Percentiles rank a stretch among this genome's conserved stretches.
Evolutionary conservation across 495 filamentous ascomycete species (phyloP).

Genomic region (Immersiella caudata): DNA sequence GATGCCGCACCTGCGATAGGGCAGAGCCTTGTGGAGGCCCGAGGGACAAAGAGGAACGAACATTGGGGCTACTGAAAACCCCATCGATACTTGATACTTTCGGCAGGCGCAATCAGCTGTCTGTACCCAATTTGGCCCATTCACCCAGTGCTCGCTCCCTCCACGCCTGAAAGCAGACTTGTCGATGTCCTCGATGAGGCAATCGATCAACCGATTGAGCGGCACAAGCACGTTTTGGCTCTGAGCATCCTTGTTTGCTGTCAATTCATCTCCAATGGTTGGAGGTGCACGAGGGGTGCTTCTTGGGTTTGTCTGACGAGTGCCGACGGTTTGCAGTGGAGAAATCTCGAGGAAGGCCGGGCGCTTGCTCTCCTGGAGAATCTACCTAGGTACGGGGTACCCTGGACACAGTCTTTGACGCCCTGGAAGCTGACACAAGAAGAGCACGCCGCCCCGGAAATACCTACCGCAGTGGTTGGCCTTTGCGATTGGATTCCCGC

Average conservation of each 20-base stretch:
- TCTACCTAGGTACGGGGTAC: too few relatives aligned
- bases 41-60: background rate
- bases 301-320: background rate
- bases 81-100: background rate
- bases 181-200: background rate
- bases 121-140: background rate
- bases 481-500: background rate
- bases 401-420: background rate
- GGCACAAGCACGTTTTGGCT: background rate
- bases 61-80: background rate
- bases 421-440: background rate
- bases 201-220: background rate
- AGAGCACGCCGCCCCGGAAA: background rate
- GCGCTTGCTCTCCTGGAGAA: background rate
- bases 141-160: background rate
- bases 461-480: background rate
- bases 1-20: constrained; percentile 2
- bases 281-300: background rate
- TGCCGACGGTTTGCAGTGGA: background rate
- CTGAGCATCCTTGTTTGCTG: background rate
- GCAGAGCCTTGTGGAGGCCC: background rate
- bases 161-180: background rate
- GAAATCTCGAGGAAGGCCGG: too few relatives aligned
- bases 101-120: background rate
- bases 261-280: background rate